phyloP scores from a whole-genome alignment of 768 basidiomycete genomes.

The Phylloporus sp. region DNA sequence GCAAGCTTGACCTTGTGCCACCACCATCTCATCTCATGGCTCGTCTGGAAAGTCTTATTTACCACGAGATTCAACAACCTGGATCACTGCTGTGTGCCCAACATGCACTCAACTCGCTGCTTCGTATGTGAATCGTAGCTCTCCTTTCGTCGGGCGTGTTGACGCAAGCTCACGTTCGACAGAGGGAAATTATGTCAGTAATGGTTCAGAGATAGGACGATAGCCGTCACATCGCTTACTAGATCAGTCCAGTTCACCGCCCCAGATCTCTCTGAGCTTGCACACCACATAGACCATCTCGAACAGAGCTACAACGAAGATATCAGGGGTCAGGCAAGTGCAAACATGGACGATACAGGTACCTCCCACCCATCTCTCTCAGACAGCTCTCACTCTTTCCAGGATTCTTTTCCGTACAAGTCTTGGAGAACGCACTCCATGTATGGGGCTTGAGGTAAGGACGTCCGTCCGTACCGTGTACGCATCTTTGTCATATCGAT shows the following conservation, averaged over 20 bases:
- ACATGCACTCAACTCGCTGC: constrained; percentile 75
- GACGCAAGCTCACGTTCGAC: constrained; percentile 4
- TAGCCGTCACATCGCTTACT: constrained; percentile 8
- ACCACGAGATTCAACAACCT: constrained; percentile 72
- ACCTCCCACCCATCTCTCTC: not conserved
- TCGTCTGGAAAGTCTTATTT: constrained; percentile 55
- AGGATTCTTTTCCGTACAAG: constrained; percentile 93
- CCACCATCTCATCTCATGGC: constrained; percentile 41
- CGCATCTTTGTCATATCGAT: constrained; percentile 3
- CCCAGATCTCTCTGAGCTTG: constrained; percentile 73
- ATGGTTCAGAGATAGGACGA: not conserved
- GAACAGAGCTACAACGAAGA: constrained; percentile 56
- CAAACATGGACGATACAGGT: constrained; percentile 94
- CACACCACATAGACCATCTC: constrained; percentile 58
- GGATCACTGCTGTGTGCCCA: constrained; percentile 87
- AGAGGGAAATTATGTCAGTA: constrained; percentile 49
- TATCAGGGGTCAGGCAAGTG: constrained; percentile 43
- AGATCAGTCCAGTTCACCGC: constrained; percentile 57
- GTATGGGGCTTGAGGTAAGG: constrained; percentile 78
- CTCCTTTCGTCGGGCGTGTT: constrained; percentile 39
- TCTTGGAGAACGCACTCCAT: constrained; percentile 76
- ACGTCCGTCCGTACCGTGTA: not conserved
- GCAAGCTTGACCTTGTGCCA: constrained; percentile 11
- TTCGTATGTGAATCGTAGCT: constrained; percentile 50
- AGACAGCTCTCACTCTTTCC: not conserved